Evolutionary conservation across 2,329 filamentous ascomycete genomes (phyloP), one percentile per base, ranked within the genome.

Genomic region (Ophiostoma montium): DNA sequence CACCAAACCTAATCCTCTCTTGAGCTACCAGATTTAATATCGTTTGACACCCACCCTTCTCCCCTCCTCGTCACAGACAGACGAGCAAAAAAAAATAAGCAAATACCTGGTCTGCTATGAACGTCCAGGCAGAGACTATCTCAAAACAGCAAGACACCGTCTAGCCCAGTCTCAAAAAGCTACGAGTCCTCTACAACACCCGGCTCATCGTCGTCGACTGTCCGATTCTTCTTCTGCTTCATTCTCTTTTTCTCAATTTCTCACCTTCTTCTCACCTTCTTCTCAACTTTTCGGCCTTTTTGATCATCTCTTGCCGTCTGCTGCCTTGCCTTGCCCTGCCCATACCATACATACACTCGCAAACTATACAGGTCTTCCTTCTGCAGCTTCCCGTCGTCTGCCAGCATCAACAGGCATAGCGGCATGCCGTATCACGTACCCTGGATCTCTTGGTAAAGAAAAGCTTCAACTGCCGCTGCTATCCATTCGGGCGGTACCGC

Each of bases 321-420:
- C 21, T 19, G 36, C 11, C n/a, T 21, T 13, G 11, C 9, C 39
- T 27, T 42, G 23, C 23, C 30, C 23, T 30, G 23, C 39, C 21
- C 36, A 39, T 13, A 35, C n/a, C n/a, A n/a, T n/a, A n/a, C n/a
- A n/a, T n/a, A n/a, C n/a, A 35, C 12, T 19, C n/a, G 38, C 11
- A 13, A n/a, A 30, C n/a, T 42, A 8, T 16, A 16, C 21, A 11
- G n/a, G n/a, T n/a, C n/a, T n/a, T 51, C 54, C 54, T 51, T 53
- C 69, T 74, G 69, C 70, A 70, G 63, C 63, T 64, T 62, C 62
- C 68, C 68, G 64, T 61, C 65, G 61, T 62, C 64, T 63, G 63
- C 63, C 64, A 63, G 66, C 62, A 65, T 62, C 62, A 61, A 66
- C 64, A 64, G 65, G 59, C 67, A 69, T 63, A 65, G 16, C 23